Conservation (phyloP, 768 basidiomycete genomes). For the Holtermanniella nyarrowii region DNA sequence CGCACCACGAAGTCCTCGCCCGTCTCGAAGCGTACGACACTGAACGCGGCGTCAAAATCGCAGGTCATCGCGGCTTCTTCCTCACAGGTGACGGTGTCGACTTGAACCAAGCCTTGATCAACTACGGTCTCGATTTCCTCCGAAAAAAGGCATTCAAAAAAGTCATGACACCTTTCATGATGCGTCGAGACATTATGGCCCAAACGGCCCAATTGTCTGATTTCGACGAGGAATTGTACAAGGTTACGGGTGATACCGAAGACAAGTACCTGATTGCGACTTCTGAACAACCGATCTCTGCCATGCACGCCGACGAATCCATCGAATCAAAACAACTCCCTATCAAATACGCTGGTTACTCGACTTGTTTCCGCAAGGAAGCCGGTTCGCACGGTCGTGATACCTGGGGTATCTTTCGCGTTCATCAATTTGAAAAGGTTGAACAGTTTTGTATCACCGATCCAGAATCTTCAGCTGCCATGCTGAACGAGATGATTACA, state of each 20-base stretch:
- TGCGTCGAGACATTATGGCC: conserved; percentile 94
- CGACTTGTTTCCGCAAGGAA: conserved; percentile 97
- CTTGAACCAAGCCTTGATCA: conserved; percentile 89
- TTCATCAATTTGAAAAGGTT: conserved; percentile 98
- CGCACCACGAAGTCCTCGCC: conserved; percentile 95
- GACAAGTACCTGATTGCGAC: conserved; percentile 99
- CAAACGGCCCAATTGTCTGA: conserved; percentile 97
- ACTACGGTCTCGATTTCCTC: conserved; percentile 89
- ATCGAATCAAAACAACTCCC: conserved; percentile 91
- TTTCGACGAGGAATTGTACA: conserved; percentile 98
- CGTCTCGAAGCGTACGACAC: conserved; percentile 92
- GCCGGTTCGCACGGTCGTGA: conserved; percentile 94
- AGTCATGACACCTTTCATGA: conserved; percentile 94
- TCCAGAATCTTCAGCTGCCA: conserved; percentile 86
- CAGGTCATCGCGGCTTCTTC: conserved; percentile 94
- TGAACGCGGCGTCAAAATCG: conserved; percentile 75
- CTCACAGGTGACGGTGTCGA: conserved; percentile 91
- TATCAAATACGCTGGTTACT: conserved; percentile 52
- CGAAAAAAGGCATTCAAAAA: conserved; percentile 76
- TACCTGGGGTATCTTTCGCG: conserved; percentile 99
- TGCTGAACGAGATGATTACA: conserved; percentile 81
- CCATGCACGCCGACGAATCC: conserved; percentile 93
- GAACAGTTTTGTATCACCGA: conserved; percentile 90
- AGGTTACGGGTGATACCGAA: conserved; percentile 80
- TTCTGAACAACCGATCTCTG: conserved; percentile 96